phyloP scores from a whole-genome alignment of 169 alveolate genomes.

The Hepatocystis sp. region DNA sequence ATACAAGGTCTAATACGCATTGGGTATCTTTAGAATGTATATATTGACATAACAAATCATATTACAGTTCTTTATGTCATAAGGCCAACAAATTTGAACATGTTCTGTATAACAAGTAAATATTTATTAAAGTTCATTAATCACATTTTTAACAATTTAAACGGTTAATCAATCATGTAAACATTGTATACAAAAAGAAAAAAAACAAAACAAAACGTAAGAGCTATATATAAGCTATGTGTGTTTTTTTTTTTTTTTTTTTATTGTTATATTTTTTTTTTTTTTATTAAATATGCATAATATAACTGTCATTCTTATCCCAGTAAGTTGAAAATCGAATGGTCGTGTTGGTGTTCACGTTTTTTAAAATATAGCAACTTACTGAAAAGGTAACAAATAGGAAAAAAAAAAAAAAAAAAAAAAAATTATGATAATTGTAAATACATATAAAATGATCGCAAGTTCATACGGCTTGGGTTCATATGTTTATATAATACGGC shows the following conservation, averaged over 20 bases:
- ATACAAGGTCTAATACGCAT: background rate
- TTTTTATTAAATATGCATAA: constrained; percentile 10
- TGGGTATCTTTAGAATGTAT: constrained; percentile 28
- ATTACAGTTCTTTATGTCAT: constrained; percentile 44
- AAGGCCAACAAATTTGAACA: constrained; percentile 71
- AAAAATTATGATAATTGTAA: background rate
- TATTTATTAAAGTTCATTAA: background rate
- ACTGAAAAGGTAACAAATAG: constrained; percentile 35
- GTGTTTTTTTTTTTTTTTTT: background rate
- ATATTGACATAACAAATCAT: constrained; percentile 55
- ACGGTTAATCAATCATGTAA: background rate
- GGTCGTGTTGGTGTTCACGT: constrained; percentile 35
- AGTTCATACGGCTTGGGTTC: no score
- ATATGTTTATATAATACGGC: no score
- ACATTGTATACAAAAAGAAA: no score
- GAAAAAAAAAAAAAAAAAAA: no score
- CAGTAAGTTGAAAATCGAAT: constrained; percentile 66
- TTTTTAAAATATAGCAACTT: constrained; percentile 73
- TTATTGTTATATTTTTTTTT: constrained; percentile 6
- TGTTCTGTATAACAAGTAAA: constrained; percentile 24
- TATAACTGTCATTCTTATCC: constrained; percentile 68
- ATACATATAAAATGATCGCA: background rate
- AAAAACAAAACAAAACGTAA: no score
- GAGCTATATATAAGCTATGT: constrained; percentile 2
- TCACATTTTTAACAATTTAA: background rate